These are phyloP conservation scores for Mycena sanguinolenta DNA, from an alignment of 768 basidiomycete species.

Conservation along the genomic window DNA sequence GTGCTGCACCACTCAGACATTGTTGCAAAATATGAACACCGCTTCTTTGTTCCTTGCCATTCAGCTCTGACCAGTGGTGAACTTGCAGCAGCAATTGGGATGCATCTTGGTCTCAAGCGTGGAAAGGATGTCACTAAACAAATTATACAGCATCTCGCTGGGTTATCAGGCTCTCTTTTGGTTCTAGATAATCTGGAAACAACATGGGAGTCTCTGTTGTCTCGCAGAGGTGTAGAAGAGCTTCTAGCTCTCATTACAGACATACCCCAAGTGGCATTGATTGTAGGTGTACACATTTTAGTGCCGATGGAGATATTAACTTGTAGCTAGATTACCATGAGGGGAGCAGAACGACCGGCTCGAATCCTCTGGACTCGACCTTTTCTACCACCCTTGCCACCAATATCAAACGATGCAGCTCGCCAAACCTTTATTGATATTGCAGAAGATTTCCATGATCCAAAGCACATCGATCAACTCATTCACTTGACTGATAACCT, in stretches of 20 bases:
- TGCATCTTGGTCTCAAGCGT: neutral
- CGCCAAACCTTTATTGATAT: neutral
- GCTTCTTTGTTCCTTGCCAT: neutral
- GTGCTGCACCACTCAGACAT: neutral
- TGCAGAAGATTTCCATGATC: neutral
- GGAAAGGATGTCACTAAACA: neutral
- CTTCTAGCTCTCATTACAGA: neutral
- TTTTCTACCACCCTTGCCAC: neutral
- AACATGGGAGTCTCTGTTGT: neutral
- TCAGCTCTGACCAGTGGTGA: neutral
- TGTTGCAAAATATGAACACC: neutral
- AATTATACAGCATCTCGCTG: neutral
- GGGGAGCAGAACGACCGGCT: neutral
- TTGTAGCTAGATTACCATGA: neutral
- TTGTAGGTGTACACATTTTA: neutral
- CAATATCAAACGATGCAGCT: neutral
- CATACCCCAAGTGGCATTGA: neutral
- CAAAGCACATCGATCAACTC: neutral
- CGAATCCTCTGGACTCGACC: neutral
- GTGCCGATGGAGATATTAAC: neutral
- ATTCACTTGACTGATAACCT: neutral
- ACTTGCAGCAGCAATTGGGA: neutral
- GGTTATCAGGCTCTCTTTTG: neutral
- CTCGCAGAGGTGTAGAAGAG: neutral
- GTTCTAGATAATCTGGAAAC: neutral